These are phyloP conservation scores for Chrysoporthe austroafricana DNA, from an alignment of 2,329 filamentous ascomycete species.

Conservation along the genomic window DNA sequence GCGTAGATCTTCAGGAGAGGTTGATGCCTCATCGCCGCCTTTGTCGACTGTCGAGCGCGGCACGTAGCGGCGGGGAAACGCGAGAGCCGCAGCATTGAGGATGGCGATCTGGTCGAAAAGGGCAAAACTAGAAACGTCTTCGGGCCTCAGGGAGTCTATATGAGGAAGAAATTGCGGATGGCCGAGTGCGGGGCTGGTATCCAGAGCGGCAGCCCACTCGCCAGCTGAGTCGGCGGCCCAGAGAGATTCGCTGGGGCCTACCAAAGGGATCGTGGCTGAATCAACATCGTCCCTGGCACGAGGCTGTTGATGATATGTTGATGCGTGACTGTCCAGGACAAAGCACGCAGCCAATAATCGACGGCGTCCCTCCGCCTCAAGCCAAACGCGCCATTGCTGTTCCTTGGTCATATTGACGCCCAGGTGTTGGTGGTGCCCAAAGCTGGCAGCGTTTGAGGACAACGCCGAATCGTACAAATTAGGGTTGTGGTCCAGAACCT, in stretches of 20 bases:
- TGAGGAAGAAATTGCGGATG: constrained; percentile 37
- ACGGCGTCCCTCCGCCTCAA: constrained; percentile 55
- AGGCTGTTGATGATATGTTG: constrained; percentile 57
- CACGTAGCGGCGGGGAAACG: constrained; percentile 40
- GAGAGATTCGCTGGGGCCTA: constrained; percentile 46
- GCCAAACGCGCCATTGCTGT: constrained; percentile 56
- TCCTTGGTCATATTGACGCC: constrained; percentile 32
- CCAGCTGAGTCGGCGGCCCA: constrained; percentile 54
- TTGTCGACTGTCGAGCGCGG: constrained; percentile 8
- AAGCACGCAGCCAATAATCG: constrained; percentile 62
- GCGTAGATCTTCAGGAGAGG: constrained; percentile 30
- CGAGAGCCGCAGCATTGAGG: constrained; percentile 44
- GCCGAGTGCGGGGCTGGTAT: constrained; percentile 35
- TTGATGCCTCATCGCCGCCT: constrained; percentile 5
- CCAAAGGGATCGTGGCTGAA: constrained; percentile 49
- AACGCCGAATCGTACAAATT: constrained; percentile 33
- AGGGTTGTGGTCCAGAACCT: constrained; percentile 36
- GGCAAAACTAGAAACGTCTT: constrained; percentile 41
- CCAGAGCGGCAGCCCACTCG: constrained; percentile 48
- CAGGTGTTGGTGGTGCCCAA: constrained; percentile 30
- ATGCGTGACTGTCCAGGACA: constrained; percentile 59
- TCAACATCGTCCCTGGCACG: constrained; percentile 45
- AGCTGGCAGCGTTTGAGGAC: constrained; percentile 30
- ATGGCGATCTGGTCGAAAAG: constrained; percentile 47
- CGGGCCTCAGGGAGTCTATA: constrained; percentile 41